Conservation (phyloP, 306 rosid species). For the Prunus campanulata region DNA sequence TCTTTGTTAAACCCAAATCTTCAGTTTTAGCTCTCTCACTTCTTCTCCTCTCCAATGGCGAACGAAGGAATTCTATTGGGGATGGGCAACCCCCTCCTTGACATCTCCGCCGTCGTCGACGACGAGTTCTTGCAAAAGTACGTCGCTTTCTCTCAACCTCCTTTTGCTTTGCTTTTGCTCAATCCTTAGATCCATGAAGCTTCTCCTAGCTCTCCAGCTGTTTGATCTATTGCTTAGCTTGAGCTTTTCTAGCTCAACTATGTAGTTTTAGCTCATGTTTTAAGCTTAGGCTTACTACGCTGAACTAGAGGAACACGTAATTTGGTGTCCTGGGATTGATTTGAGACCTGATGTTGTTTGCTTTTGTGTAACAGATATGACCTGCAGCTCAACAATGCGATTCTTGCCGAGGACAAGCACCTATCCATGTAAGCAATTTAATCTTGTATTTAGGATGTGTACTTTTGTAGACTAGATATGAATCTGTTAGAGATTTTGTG, state of each 20-base stretch:
- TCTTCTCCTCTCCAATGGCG: constrained; percentile 38
- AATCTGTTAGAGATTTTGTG: not conserved
- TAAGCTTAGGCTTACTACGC: not conserved
- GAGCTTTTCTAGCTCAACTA: too few species aligned
- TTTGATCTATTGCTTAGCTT: constrained; percentile 6
- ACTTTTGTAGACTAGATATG: not conserved
- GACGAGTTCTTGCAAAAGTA: constrained; percentile 62
- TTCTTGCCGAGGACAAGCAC: constrained; percentile 92
- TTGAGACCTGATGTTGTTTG: not conserved
- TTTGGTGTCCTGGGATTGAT: not conserved
- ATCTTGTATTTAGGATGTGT: not conserved
- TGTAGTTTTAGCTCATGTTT: not conserved
- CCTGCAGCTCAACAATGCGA: constrained; percentile 71
- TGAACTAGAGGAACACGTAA: not conserved
- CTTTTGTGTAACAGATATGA: constrained; percentile 47
- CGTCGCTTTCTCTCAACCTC: not conserved
- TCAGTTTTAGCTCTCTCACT: not conserved
- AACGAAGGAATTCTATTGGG: constrained; percentile 70
- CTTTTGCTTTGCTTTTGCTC: not conserved
- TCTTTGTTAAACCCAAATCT: not conserved
- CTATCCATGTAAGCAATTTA: constrained; percentile 52
- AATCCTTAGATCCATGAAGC: not conserved
- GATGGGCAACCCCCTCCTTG: constrained; percentile 93
- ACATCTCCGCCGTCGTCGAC: constrained; percentile 75
- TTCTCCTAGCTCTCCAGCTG: not conserved